These are phyloP conservation scores for Trichoderma gracile DNA, from an alignment of 2,329 filamentous ascomycete species.

Conservation along the genomic window DNA sequence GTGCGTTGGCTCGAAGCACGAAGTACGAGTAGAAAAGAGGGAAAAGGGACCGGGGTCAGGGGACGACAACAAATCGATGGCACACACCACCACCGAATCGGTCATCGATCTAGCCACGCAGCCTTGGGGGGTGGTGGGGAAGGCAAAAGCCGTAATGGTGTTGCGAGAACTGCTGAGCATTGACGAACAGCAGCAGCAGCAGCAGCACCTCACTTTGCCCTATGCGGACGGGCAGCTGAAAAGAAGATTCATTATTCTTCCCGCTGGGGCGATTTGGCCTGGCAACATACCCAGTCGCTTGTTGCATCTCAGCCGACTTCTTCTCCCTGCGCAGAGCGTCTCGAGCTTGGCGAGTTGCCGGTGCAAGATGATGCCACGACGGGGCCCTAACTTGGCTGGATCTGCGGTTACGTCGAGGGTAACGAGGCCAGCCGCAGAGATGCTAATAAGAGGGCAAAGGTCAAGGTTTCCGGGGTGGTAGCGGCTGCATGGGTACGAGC, in stretches of 20 bases:
- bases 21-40: not conserved
- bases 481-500: slow-evolving; percentile 5
- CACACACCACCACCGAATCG: slow-evolving; percentile 19
- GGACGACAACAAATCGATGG: not conserved
- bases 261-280: not conserved
- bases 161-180: not conserved
- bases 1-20: not conserved
- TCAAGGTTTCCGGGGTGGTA: not conserved
- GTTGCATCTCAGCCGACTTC: not conserved
- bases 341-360: too few species aligned
- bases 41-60: not conserved
- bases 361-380: slow-evolving; percentile 16
- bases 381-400: slow-evolving; percentile 8
- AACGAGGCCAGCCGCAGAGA: slow-evolving; percentile 1
- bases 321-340: not conserved
- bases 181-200: too few species aligned
- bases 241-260: not conserved
- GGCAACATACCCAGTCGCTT: not conserved
- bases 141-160: not conserved
- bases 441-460: not conserved
- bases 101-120: slow-evolving; percentile 18
- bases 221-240: not conserved
- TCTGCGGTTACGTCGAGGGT: slow-evolving; percentile 15
- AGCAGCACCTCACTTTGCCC: too few species aligned
- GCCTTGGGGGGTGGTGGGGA: slow-evolving; percentile 1